Evolutionary conservation across 345 rosid genomes (phyloP), one percentile per base, ranked within the genome.

Genomic region (Salix viminalis): DNA sequence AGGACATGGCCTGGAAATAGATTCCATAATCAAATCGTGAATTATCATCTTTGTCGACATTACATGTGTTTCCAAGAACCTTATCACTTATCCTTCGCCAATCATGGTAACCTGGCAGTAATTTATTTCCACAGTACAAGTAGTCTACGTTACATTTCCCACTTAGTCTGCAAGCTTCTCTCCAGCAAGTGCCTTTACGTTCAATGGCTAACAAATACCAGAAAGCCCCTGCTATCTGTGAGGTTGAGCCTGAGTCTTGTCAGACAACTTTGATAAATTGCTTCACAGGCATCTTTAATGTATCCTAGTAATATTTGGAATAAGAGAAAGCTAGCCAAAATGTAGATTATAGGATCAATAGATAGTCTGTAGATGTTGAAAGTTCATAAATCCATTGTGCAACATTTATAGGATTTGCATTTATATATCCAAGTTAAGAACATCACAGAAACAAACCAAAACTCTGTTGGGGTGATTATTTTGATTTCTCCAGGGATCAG

Each of bases 121-220:
- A 79, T 79, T 70, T 81, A 50, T 88, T 88, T 48, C 94, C 94
- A 76, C 98, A 94, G 79, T 90, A 94, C 85, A 94, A 74, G 83
- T 83, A 90, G 71, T 73, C 79, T 61, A 69, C 67, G 2, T 85
- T 69, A 66, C 96, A 90, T 19, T 54, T 84, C 18, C 85, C 85
- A 24, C 84, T 81, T 0, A 76, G 76, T 7, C 70, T 7, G 79
- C 97, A 94, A 64, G 91, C 97, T 30, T 54, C 67, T 74, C 85
- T 84, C 96, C 92, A 92, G 78, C 98, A 94, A 6, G 91, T 76
- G 56, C 83, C 91, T 46, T 92, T 86, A 24, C 98, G 88, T 83
- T 94, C 97, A 71, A 94, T 83, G 6, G 96, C 93, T 62, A 94
- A 84, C 23, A 92, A 82, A 84, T 92, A 94, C 96, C 96, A 94